Evolutionary conservation across 495 filamentous ascomycete genomes (phyloP).

Genomic region (Pyronema domesticum): DNA sequence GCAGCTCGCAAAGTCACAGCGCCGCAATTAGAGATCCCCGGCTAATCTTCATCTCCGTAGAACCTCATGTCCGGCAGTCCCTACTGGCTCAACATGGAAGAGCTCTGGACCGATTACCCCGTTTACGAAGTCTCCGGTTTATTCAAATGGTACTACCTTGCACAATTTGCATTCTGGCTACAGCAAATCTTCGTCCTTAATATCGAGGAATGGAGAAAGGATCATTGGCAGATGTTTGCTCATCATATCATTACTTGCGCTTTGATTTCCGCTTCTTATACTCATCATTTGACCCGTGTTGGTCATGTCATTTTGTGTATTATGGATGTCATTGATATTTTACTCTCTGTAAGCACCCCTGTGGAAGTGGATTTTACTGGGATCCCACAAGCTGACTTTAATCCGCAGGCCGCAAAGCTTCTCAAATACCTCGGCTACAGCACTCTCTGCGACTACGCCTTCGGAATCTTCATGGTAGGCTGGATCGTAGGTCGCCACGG

Average conservation of each 20-base stretch:
- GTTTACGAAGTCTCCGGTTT: slow-evolving; percentile 48
- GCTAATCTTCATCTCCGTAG: slow-evolving; percentile 28
- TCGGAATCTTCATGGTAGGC: slow-evolving; percentile 67
- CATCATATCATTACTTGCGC: slow-evolving; percentile 82
- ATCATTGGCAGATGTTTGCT: slow-evolving; percentile 86
- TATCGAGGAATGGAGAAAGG: slow-evolving; percentile 83
- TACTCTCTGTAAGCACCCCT: slow-evolving; percentile 48
- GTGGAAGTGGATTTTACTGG: neutral
- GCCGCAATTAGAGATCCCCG: neutral
- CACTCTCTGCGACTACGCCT: slow-evolving; percentile 60
- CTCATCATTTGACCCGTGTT: slow-evolving; percentile 66
- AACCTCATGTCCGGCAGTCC: slow-evolving; percentile 61
- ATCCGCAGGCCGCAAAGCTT: slow-evolving; percentile 67
- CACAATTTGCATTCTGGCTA: slow-evolving; percentile 80
- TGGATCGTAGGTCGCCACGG: slow-evolving; percentile 79
- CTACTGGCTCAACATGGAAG: slow-evolving; percentile 58
- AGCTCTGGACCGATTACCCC: slow-evolving; percentile 75
- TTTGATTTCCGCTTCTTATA: slow-evolving; percentile 63
- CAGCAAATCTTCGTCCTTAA: slow-evolving; percentile 90
- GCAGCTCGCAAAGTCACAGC: neutral
- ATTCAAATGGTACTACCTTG: slow-evolving; percentile 81
- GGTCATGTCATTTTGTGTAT: slow-evolving; percentile 75
- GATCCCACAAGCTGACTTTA: neutral
- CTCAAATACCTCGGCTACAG: slow-evolving; percentile 73
- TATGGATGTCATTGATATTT: slow-evolving; percentile 85